phyloP scores from a whole-genome alignment of 495 filamentous ascomycete genomes.

The Daldinia caldariorum region DNA sequence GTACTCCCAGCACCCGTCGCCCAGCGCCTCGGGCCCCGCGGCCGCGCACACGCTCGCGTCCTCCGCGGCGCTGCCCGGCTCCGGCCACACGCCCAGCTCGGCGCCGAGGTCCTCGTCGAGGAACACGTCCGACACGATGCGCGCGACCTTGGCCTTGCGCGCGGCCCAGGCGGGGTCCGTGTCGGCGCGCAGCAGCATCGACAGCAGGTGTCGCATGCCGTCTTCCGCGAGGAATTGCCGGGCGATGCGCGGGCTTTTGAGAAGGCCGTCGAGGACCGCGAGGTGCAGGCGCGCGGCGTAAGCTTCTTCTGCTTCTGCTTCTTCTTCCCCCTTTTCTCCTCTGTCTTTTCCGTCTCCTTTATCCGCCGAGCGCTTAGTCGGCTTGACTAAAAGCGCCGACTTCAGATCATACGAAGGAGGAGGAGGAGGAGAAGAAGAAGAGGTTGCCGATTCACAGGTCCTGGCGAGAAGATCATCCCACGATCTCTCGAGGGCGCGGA shows the following conservation, averaged over 20 bases:
- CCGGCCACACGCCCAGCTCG: slow-evolving; percentile 59
- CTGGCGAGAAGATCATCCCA: slow-evolving; percentile 51
- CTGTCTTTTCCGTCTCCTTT: no score
- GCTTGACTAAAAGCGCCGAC: slow-evolving; percentile 43
- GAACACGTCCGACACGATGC: slow-evolving; percentile 67
- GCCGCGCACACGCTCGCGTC: slow-evolving; percentile 35
- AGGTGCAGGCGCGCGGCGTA: slow-evolving; percentile 33
- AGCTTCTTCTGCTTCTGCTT: slow-evolving; percentile 5
- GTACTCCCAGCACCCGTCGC: slow-evolving; percentile 56
- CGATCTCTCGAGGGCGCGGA: slow-evolving; percentile 56
- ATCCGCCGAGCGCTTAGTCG: no score
- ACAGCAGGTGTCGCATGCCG: slow-evolving; percentile 59
- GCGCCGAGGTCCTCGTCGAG: slow-evolving; percentile 68
- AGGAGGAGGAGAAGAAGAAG: slow-evolving; percentile 20
- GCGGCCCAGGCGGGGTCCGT: slow-evolving; percentile 53
- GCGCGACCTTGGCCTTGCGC: slow-evolving; percentile 55
- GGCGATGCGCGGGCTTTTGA: slow-evolving; percentile 58
- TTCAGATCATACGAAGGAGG: slow-evolving; percentile 23
- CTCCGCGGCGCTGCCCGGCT: background rate
- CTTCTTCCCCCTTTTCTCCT: no score
- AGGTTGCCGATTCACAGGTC: slow-evolving; percentile 26
- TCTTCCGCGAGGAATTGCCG: slow-evolving; percentile 59
- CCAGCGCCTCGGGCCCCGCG: slow-evolving; percentile 26
- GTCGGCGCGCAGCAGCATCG: slow-evolving; percentile 54
- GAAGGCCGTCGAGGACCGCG: slow-evolving; percentile 53